Conservation (phyloP, 2,329 filamentous ascomycete genomes). For the Harringtonia lauricola region DNA sequence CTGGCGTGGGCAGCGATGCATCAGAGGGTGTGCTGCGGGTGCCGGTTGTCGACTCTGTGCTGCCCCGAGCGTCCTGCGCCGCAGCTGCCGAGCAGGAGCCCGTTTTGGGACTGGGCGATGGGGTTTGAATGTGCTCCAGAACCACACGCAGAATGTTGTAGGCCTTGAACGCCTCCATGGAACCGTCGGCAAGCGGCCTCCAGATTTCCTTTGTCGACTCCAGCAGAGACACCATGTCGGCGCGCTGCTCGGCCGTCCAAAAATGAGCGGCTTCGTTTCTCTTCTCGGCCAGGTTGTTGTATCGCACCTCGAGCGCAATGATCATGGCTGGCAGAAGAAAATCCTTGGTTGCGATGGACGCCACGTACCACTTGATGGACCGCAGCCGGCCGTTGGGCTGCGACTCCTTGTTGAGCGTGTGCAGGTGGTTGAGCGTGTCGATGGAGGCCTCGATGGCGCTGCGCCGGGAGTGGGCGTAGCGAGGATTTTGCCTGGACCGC, state of each 20-base stretch:
- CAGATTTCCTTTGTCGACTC: slow-evolving; percentile 69
- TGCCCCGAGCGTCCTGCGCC: neutral
- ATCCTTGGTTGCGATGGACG: slow-evolving; percentile 70
- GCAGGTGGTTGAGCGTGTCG: slow-evolving; percentile 68
- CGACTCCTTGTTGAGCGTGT: slow-evolving; percentile 63
- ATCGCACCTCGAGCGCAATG: slow-evolving; percentile 71
- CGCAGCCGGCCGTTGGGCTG: slow-evolving; percentile 60
- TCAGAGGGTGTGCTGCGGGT: slow-evolving; percentile 1
- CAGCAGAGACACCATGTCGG: slow-evolving; percentile 66
- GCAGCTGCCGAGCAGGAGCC: neutral
- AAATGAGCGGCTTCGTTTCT: slow-evolving; percentile 35
- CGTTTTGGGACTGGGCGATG: neutral
- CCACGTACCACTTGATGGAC: slow-evolving; percentile 67
- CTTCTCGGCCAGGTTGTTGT: slow-evolving; percentile 42
- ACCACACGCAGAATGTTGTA: slow-evolving; percentile 72
- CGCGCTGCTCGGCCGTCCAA: slow-evolving; percentile 49
- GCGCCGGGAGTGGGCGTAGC: slow-evolving; percentile 74
- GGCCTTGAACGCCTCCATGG: slow-evolving; percentile 86
- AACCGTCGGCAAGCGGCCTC: slow-evolving; percentile 64
- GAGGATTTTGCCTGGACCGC: slow-evolving; percentile 64
- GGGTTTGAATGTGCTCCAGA: slow-evolving; percentile 60
- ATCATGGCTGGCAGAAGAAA: slow-evolving; percentile 82
- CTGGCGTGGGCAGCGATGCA: slow-evolving; percentile 1
- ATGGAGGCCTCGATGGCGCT: slow-evolving; percentile 80
- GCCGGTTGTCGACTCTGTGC: too few relatives aligned